phyloP scores from a whole-genome alignment of 169 alveolate species.

The Eimeria tenella region DNA sequence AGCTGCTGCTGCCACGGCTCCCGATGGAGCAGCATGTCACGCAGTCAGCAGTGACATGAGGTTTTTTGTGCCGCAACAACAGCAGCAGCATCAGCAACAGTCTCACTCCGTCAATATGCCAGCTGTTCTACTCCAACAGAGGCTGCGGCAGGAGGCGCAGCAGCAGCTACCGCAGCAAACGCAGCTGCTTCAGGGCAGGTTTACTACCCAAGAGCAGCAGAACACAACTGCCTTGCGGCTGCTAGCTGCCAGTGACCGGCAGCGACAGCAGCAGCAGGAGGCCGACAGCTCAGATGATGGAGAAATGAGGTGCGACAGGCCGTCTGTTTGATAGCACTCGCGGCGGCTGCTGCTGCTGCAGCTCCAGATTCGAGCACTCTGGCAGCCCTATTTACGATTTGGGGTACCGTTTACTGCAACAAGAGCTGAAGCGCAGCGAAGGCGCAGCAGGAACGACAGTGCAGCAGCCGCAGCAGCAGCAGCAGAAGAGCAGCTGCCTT shows the following conservation, averaged over 20 bases:
- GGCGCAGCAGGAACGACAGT: not conserved
- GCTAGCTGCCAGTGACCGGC: not conserved
- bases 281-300: slow-evolving; percentile 44
- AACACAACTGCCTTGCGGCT: not conserved
- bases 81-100: slow-evolving; percentile 20
- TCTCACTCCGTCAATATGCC: not conserved
- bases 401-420: not conserved
- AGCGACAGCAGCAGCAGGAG: slow-evolving; percentile 51
- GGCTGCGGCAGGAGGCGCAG: slow-evolving; percentile 34
- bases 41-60: slow-evolving; percentile 13
- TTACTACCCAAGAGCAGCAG: slow-evolving; percentile 10
- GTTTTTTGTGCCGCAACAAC: slow-evolving; percentile 31
- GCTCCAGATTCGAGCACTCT: not conserved
- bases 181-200: slow-evolving; percentile 42
- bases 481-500: not conserved
- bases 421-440: too few relatives aligned
- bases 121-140: slow-evolving; percentile 31
- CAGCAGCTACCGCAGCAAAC: slow-evolving; percentile 36
- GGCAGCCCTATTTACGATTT: not conserved
- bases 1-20: not conserved
- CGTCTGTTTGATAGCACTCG: not conserved
- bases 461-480: not conserved
- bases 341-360: slow-evolving; percentile 32
- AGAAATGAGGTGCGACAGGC: slow-evolving; percentile 51
- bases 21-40: slow-evolving; percentile 21